These are phyloP conservation scores for Eimeria tenella DNA, from an alignment of 169 alveolate genomes.

Conservation along the genomic window DNA sequence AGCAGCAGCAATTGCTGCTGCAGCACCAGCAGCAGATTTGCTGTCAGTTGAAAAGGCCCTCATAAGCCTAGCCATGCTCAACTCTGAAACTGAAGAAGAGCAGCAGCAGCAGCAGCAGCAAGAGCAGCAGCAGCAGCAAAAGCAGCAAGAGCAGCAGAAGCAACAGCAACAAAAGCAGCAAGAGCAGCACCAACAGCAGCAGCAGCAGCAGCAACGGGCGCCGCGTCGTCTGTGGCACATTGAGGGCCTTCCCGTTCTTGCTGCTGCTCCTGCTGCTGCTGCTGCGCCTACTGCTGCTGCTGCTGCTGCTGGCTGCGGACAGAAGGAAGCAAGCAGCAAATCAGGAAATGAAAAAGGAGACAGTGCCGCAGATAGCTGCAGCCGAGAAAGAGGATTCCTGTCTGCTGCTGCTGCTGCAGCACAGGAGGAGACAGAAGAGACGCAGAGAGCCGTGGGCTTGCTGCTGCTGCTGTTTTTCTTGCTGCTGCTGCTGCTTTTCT, in stretches of 20 bases:
- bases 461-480: background rate
- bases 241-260: constrained; percentile 82
- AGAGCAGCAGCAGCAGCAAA: background rate
- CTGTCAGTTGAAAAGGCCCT: constrained; percentile 63
- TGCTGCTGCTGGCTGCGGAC: background rate
- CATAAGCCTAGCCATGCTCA: too few relatives aligned
- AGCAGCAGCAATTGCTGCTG: constrained; percentile 85
- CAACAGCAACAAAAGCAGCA: constrained; percentile 80
- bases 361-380: background rate
- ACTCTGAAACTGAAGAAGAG: too few relatives aligned
- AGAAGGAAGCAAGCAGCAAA: background rate
- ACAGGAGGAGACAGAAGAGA: background rate
- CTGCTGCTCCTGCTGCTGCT: constrained; percentile 47
- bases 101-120: background rate
- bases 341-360: background rate
- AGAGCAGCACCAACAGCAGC: background rate
- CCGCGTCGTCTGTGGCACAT: constrained; percentile 85
- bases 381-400: background rate
- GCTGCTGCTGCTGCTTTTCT: background rate
- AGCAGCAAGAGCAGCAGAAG: background rate
- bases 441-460: background rate
- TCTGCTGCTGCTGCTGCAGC: background rate
- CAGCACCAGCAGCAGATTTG: constrained; percentile 96
- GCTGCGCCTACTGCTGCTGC: background rate
- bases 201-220: background rate